These are phyloP conservation scores for Pezicula carpinea DNA, from an alignment of 2,329 filamentous ascomycete species.

Conservation along the genomic window DNA sequence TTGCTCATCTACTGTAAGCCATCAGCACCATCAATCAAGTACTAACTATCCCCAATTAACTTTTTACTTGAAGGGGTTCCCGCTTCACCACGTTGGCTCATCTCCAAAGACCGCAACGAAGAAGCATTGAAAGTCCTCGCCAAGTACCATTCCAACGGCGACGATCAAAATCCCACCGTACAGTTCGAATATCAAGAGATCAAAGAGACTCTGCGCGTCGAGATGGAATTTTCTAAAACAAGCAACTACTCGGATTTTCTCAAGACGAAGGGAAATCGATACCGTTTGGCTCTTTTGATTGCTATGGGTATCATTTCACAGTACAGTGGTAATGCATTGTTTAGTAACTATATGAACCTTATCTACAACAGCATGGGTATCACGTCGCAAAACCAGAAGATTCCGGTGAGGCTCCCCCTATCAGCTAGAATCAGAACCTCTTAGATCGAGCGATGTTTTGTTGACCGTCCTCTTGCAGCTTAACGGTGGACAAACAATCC, in stretches of 20 bases:
- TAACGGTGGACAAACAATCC: slow-evolving; percentile 29
- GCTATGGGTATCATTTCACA: slow-evolving; percentile 64
- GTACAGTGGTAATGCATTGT: slow-evolving; percentile 63
- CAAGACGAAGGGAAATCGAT: slow-evolving; percentile 56
- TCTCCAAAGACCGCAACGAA: slow-evolving; percentile 48
- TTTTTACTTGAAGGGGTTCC: slow-evolving; percentile 35
- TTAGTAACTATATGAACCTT: slow-evolving; percentile 62
- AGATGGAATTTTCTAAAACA: slow-evolving; percentile 36
- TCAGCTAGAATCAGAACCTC: too few species aligned
- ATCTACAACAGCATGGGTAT: slow-evolving; percentile 61
- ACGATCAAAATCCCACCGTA: slow-evolving; percentile 43
- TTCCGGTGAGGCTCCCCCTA: slow-evolving; percentile 52
- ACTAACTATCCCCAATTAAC: background rate
- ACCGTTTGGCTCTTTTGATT: slow-evolving; percentile 56
- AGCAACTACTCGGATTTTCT: slow-evolving; percentile 49
- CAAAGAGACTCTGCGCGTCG: slow-evolving; percentile 23
- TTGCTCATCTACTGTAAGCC: slow-evolving; percentile 53
- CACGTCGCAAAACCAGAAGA: slow-evolving; percentile 25
- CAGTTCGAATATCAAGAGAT: slow-evolving; percentile 37
- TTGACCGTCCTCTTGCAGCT: slow-evolving; percentile 14
- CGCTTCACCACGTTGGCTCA: slow-evolving; percentile 58
- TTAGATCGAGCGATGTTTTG: too few species aligned
- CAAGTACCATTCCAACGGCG: slow-evolving; percentile 53
- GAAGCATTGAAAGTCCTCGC: slow-evolving; percentile 48
- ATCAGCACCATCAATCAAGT: background rate